Evolutionary conservation across 495 filamentous ascomycete species (phyloP).

Genomic region (Terfezia claveryi): DNA sequence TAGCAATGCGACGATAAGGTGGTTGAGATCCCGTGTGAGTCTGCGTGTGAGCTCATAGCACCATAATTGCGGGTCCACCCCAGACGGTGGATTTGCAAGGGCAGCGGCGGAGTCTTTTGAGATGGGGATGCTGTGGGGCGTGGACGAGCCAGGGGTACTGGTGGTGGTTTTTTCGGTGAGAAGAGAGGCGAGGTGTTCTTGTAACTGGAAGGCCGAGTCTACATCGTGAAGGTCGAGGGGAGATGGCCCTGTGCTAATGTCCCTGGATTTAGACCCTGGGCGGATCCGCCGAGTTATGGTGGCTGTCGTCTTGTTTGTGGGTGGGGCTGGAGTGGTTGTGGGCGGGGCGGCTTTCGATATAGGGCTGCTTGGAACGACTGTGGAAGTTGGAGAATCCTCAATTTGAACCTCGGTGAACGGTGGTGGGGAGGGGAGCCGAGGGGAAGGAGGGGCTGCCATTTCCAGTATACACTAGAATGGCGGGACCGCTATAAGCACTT

Average conservation of each 20-base stretch:
- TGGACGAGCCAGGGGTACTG: constrained; percentile 27
- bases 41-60: constrained; percentile 94
- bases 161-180: constrained; percentile 52
- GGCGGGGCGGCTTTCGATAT: background rate
- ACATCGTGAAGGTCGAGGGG: constrained; percentile 70
- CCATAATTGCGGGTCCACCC: constrained; percentile 71
- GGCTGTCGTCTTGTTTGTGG: constrained; percentile 52
- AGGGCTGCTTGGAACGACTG: constrained; percentile 37
- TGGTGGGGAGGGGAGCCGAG: constrained; percentile 19
- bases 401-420: constrained; percentile 19
- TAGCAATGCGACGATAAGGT: constrained; percentile 73
- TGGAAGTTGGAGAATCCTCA: constrained; percentile 1
- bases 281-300: constrained; percentile 63
- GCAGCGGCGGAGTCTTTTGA: constrained; percentile 45
- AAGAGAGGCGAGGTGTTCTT: constrained; percentile 87
- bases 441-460: constrained; percentile 11
- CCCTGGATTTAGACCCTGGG: constrained; percentile 67
- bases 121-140: constrained; percentile 37
- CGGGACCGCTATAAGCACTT: no score
- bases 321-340: constrained; percentile 25
- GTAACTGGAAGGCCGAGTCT: constrained; percentile 92
- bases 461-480: background rate
- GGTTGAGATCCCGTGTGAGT: constrained; percentile 78
- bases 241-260: constrained; percentile 83
- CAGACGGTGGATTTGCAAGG: constrained; percentile 56